phyloP scores from a whole-genome alignment of 306 rosid species.

The Sechiopsis laciniata region DNA sequence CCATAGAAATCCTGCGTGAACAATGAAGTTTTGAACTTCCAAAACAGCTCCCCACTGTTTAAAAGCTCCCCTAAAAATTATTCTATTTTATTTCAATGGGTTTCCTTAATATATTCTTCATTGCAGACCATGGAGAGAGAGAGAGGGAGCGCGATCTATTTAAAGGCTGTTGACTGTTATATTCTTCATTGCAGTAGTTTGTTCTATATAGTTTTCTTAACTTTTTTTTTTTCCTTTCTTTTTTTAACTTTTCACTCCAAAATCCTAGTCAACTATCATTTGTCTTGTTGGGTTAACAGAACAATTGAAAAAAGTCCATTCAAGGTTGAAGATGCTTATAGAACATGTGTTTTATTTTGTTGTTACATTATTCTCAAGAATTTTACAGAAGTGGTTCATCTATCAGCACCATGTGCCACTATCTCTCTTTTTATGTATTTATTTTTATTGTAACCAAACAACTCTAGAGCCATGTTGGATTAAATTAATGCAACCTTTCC shows the following conservation, averaged over 20 bases:
- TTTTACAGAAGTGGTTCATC: background rate
- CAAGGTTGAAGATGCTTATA: background rate
- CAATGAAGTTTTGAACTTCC: background rate
- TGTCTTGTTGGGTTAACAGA: background rate
- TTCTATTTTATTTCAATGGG: background rate
- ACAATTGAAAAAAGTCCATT: background rate
- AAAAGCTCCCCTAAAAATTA: background rate
- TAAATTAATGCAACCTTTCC: slow-evolving; percentile 32
- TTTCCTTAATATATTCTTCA: too few species aligned
- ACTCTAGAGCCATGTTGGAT: slow-evolving; percentile 8
- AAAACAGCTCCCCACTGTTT: background rate
- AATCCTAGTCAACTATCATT: background rate
- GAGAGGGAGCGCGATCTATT: background rate
- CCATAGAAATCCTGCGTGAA: background rate
- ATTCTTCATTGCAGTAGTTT: background rate
- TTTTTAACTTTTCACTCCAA: background rate
- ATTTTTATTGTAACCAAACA: background rate
- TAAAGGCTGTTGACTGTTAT: background rate
- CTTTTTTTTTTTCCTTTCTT: background rate
- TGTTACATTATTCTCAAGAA: background rate
- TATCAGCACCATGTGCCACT: background rate
- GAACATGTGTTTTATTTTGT: background rate
- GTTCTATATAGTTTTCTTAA: background rate
- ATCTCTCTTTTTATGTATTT: background rate
- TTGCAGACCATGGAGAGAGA: background rate